These are phyloP conservation scores for Gracilaria caudata DNA, from an alignment of 23 red algal genomes.

Conservation along the genomic window DNA sequence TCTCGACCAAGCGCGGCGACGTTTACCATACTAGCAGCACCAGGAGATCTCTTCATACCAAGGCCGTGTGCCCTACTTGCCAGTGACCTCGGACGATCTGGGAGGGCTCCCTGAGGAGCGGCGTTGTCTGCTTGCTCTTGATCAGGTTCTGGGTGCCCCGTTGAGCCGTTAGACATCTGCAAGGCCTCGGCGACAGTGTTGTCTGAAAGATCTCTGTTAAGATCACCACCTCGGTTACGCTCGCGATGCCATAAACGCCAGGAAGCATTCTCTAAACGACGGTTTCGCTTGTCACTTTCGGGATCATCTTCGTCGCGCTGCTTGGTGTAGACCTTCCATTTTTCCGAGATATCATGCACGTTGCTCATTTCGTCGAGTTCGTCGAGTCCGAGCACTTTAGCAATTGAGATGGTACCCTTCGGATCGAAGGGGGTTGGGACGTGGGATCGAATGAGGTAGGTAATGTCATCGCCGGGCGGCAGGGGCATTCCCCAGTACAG, in stretches of 20 bases:
- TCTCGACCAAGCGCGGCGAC: conserved; percentile 34
- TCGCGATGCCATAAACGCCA: conserved; percentile 95
- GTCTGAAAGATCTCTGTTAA: conserved; percentile 74
- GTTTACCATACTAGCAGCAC: conserved; percentile 45
- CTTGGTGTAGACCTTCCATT: conserved; percentile 88
- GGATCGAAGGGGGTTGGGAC: conserved; percentile 95
- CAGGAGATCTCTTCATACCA: conserved; percentile 4
- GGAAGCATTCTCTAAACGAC: conserved; percentile 93
- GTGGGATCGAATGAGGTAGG: conserved; percentile 88
- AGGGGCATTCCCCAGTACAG: conserved; percentile 89
- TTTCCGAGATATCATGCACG: conserved; percentile 73
- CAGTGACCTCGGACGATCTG: not conserved
- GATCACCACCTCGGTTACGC: conserved; percentile 81
- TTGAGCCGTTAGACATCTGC: not conserved
- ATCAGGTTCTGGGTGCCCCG: not conserved
- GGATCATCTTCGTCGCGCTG: conserved; percentile 63
- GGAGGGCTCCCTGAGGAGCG: not conserved
- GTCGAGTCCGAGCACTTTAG: conserved; percentile 72
- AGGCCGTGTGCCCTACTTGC: not conserved
- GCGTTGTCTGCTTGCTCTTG: not conserved
- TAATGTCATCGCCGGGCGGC: conserved; percentile 77
- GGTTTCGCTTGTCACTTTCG: conserved; percentile 46
- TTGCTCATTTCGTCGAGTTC: conserved; percentile 71
- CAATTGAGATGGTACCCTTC: conserved; percentile 66
- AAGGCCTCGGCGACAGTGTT: conserved; percentile 45